Percentiles rank a stretch among this genome's conserved stretches.
phyloP scores from a whole-genome alignment of 2,329 filamentous ascomycete species.

The Tolypocladium ovalisporum region DNA sequence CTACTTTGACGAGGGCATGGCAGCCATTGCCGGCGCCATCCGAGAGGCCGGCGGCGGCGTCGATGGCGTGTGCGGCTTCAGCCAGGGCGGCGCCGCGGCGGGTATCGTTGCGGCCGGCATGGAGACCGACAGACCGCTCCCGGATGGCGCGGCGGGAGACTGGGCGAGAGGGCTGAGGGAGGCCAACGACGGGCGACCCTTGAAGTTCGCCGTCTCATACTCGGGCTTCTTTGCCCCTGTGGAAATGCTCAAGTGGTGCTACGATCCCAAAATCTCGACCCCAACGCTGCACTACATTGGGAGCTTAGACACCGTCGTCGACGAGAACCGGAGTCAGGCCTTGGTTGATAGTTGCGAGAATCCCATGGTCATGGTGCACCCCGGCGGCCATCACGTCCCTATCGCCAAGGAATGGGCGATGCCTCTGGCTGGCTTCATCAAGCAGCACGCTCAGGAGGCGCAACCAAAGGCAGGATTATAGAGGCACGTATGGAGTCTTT shows the following conservation, averaged over 20 bases:
- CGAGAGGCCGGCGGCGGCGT: conserved; percentile 54
- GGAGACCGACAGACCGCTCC: conserved; percentile 33
- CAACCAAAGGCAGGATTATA: conserved; percentile 15
- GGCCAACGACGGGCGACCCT: conserved; percentile 37
- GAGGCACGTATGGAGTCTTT: not conserved
- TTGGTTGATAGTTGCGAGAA: conserved; percentile 55
- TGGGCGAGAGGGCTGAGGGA: conserved; percentile 36
- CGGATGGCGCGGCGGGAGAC: conserved; percentile 16
- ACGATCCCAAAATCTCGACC: conserved; percentile 64
- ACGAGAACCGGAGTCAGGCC: conserved; percentile 58
- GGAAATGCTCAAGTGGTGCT: conserved; percentile 49
- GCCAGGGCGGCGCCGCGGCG: conserved; percentile 65
- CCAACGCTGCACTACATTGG: conserved; percentile 76
- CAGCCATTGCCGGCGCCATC: conserved; percentile 49
- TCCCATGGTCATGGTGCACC: conserved; percentile 53
- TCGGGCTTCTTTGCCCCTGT: conserved; percentile 63
- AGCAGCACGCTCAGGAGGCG: conserved; percentile 21
- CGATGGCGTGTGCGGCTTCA: conserved; percentile 74
- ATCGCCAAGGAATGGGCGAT: conserved; percentile 71
- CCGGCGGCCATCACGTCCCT: conserved; percentile 85
- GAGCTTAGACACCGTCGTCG: conserved; percentile 77
- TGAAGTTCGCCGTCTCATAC: conserved; percentile 65
- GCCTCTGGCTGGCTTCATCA: conserved; percentile 63
- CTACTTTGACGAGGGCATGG: conserved; percentile 59
- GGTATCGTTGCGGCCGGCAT: conserved; percentile 63